These are phyloP conservation scores for Mytilinidion resinicola DNA, from an alignment of 495 filamentous ascomycete genomes.

Conservation along the genomic window DNA sequence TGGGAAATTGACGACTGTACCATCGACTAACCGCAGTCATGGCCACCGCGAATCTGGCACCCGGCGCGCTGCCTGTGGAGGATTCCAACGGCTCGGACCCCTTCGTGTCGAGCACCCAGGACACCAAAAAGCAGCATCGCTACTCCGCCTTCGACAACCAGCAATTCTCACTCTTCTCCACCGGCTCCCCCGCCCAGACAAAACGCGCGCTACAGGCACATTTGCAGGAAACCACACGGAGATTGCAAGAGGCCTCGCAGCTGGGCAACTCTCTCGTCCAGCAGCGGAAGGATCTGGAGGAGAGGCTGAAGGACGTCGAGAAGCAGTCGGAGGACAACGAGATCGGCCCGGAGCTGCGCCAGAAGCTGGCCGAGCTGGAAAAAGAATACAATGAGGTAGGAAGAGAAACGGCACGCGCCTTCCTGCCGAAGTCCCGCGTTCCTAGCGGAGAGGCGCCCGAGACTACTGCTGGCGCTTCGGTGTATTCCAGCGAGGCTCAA, in stretches of 20 bases:
- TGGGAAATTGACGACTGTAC: conserved; percentile 9
- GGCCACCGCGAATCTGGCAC: conserved; percentile 34
- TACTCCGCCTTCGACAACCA: conserved; percentile 75
- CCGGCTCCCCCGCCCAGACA: conserved; percentile 74
- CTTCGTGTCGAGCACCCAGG: conserved; percentile 29
- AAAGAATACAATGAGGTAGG: conserved; percentile 94
- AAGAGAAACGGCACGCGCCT: conserved; percentile 78
- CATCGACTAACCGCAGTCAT: conserved; percentile 16
- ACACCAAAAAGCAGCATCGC: conserved; percentile 52
- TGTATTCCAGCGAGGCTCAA: conserved; percentile 77
- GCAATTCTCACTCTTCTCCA: conserved; percentile 68
- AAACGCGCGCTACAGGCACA: conserved; percentile 87
- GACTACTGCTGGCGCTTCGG: conserved; percentile 58
- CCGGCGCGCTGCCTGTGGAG: conserved; percentile 30
- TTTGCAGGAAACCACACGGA: conserved; percentile 79
- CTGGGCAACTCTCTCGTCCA: conserved; percentile 78
- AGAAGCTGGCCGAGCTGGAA: conserved; percentile 80
- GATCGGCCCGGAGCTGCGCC: conserved; percentile 74
- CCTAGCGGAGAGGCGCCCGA: conserved; percentile 41
- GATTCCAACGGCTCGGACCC: conserved; percentile 29
- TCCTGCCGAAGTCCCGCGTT: conserved; percentile 76
- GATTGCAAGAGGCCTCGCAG: conserved; percentile 84
- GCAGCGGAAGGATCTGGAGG: conserved; percentile 73
- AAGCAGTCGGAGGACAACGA: conserved; percentile 69
- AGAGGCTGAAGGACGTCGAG: conserved; percentile 78